Evolutionary conservation across 352 stramenopile genomes (phyloP), one percentile per base, ranked within the genome.

Genomic region (Phytophthora agathidicida): DNA sequence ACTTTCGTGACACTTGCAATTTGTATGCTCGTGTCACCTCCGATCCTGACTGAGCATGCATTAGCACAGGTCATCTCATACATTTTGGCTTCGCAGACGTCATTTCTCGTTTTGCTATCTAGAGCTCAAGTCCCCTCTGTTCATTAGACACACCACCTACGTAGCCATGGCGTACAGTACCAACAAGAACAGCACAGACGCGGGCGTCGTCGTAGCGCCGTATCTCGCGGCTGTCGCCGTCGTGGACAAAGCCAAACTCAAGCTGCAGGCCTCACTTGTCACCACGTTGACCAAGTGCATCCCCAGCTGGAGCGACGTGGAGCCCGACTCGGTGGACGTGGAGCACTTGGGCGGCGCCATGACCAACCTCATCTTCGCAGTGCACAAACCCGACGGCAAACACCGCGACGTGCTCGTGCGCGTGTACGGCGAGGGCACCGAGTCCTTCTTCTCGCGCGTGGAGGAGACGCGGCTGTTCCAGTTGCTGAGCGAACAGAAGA

Each of bases 361-460:
- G 86, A 93, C 86, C 14, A 94, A 94, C 61, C 68, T 94, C 59
- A 92, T 94, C 67, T 92, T 94, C 56, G 70, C 75, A 9, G 80
- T 91, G 28, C 84, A 83, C 54, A 94, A 91, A 46, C 68, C 77
- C 10, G 60, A 69, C 13, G 80, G 80, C 33, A 66, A 90, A 36
- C 75, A 92, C 39, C 28, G 49, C 2, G 79, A 90, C 38, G 76
- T 91, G 47, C 78, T 95, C 28, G 70, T 95, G 46, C 86, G 86
- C 39, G 77, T 95, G 53, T 95, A 91, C 55, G 86, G 86, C 30
- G 73, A 88, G 56, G 86, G 86, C 62, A 93, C 86, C 26, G 86
- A 93, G 42, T 80, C 69, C 7, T 95, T 95, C 58, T 95, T 93
- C 65, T 77, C 77, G 39, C 80, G 86, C 43, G 60, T 47, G 17